These are phyloP conservation scores for Mitragyna speciosa DNA, from an alignment of 257 asterid species.

Conservation along the genomic window DNA sequence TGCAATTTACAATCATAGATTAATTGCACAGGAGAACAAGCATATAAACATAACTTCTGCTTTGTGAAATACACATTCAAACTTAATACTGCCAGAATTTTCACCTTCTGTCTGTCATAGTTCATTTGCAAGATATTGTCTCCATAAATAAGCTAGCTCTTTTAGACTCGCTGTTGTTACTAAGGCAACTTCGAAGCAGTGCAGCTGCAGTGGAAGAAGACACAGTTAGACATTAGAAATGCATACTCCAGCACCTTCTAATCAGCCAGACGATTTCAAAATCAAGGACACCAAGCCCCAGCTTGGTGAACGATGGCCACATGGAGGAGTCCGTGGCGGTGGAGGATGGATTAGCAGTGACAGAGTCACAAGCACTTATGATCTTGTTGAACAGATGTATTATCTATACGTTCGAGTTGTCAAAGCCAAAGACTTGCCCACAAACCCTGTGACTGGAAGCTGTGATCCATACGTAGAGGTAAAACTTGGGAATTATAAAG, in stretches of 20 bases:
- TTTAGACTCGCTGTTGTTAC: background rate
- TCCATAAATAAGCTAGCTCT: background rate
- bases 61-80: background rate
- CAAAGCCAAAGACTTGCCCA: conserved; percentile 58
- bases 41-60: background rate
- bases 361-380: conserved; percentile 60
- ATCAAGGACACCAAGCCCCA: conserved; percentile 65
- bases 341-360: conserved; percentile 61
- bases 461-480: conserved; percentile 76
- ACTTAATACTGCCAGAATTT: too few species aligned
- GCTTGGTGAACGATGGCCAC: conserved; percentile 74
- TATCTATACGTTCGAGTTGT: conserved; percentile 76
- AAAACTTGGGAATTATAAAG: conserved; percentile 48
- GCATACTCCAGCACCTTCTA: conserved; percentile 31
- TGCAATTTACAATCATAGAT: background rate
- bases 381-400: conserved; percentile 76
- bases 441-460: conserved; percentile 53
- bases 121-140: background rate
- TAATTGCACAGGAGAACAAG: background rate
- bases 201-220: background rate
- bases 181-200: background rate
- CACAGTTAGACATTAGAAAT: conserved; percentile 17
- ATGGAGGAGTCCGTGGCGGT: conserved; percentile 59
- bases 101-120: background rate
- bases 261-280: conserved; percentile 45